Evolutionary conservation across 805 yeast genomes (phyloP).

Genomic region (Wickerhamomyces chambardii): DNA sequence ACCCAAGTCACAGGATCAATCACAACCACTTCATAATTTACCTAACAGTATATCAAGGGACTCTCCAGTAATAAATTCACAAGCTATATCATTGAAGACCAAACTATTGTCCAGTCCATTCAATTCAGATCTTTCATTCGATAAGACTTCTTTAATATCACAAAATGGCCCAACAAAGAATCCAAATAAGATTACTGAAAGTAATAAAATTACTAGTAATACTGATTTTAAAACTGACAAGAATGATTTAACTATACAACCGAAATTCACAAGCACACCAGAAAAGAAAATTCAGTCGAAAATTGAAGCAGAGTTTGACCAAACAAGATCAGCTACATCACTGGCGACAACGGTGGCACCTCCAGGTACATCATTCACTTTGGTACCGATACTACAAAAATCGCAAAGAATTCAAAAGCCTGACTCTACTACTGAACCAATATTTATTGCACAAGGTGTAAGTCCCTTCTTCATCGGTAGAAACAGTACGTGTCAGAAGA

Average conservation of each 20-base stretch:
- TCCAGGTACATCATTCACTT: constrained; percentile 59
- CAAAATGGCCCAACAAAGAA: background rate
- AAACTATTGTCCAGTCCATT: background rate
- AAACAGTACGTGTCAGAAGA: constrained; percentile 48
- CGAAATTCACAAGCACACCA: no score
- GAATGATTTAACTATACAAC: no score
- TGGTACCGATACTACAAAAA: constrained; percentile 42
- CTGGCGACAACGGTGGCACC: constrained; percentile 13
- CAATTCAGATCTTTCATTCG: constrained; percentile 8
- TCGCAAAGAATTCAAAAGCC: constrained; percentile 35
- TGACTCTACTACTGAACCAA: constrained; percentile 34
- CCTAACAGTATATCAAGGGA: no score
- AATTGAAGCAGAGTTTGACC: background rate
- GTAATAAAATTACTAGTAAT: no score
- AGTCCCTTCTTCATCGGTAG: constrained; percentile 72
- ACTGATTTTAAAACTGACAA: no score
- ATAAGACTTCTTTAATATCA: constrained; percentile 13
- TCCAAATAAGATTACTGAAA: no score
- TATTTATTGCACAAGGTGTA: constrained; percentile 58
- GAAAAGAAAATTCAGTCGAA: no score
- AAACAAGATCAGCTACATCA: constrained; percentile 1
- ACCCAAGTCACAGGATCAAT: background rate
- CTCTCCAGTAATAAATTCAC: background rate
- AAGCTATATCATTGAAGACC: background rate
- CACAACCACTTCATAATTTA: no score